These are phyloP conservation scores for Zymoseptoria crescenta DNA, from an alignment of 2,329 filamentous ascomycete species.

Conservation along the genomic window DNA sequence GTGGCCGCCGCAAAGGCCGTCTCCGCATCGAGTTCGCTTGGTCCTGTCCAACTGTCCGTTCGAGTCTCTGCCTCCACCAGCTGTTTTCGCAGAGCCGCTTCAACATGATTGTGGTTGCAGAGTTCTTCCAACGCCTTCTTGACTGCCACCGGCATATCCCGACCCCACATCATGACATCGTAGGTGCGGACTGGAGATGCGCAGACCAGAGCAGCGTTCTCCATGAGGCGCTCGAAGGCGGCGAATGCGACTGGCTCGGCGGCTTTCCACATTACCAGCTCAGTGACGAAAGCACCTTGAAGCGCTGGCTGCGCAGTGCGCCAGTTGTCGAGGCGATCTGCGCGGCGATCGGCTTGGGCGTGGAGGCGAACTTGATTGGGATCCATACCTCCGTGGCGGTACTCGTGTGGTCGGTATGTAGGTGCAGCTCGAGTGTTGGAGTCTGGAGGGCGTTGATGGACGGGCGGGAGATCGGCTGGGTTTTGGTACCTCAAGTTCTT, in stretches of 20 bases:
- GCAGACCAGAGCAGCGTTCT: not conserved
- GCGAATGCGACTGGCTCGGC: not conserved
- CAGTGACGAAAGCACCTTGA: not conserved
- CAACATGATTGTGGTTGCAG: not conserved
- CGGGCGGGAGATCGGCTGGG: not conserved
- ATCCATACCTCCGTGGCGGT: not conserved
- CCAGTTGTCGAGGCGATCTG: not conserved
- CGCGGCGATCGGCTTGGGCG: not conserved
- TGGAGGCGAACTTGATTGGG: not conserved
- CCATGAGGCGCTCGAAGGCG: not conserved
- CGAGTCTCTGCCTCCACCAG: not conserved
- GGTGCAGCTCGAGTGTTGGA: not conserved
- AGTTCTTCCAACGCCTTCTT: not conserved
- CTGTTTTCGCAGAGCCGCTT: not conserved
- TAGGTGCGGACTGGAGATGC: not conserved
- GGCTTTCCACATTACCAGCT: not conserved
- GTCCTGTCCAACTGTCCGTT: not conserved
- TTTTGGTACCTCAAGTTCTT: not conserved
- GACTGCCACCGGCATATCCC: not conserved
- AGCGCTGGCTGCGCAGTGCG: not conserved
- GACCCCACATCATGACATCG: not conserved
- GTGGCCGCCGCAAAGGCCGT: not conserved
- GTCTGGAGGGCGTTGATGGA: not conserved
- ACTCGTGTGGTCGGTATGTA: not conserved
- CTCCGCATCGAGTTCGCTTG: not conserved